Evolutionary conservation across 805 yeast species (phyloP), one percentile per base, ranked within the genome.

Genomic region (Saccharomycopsis malanga): DNA sequence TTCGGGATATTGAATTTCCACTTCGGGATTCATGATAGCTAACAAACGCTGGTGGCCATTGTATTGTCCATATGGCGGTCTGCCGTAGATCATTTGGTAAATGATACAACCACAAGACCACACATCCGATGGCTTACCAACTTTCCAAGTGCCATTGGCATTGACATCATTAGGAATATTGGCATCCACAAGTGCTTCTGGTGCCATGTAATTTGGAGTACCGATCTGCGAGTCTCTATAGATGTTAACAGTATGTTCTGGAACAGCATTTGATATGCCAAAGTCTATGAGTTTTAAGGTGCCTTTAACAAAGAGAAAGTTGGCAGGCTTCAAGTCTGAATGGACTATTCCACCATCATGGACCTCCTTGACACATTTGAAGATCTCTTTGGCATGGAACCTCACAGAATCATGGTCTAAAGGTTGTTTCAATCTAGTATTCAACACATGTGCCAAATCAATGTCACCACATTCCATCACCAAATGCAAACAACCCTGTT

Each of bases 41-140:
- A 81, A 68, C 34, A 87, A 69, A 50, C 95, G 68, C 58, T 84
- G 86, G 49, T 83, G 77, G 1, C 94, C 93, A 43, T 79, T 76
- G 56, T 76, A 86, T 3, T 72, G 70, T 0, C 87, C 94, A 67
- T 87, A 89, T 1, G 98, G 98, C 1, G 97, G 91, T 52, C 74
- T 74, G 0, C 96, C 96, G 58, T 93, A 93, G 4, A 89, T 75
- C 96, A 93, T 87, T 63, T 93, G 98, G 63, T 89, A 91, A 1
- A 93, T 70, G 2, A 93, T 93, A 61, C 98, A 88, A 0, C 98
- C 98, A 67, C 96, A 86, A 17, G 98, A 89, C 98, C 98, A 93
- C n/a, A 93, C 80, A 66, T 93, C 98, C 1, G 97, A 84, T 0
- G 98, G 96, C 57, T 81, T 83, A 1, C 98, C 97, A 9, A 89